A percentile compares a stretch with the other conserved stretches of the same genome.
Conservation (phyloP, 116 monocot genomes). For the Iris pallida region DNA sequence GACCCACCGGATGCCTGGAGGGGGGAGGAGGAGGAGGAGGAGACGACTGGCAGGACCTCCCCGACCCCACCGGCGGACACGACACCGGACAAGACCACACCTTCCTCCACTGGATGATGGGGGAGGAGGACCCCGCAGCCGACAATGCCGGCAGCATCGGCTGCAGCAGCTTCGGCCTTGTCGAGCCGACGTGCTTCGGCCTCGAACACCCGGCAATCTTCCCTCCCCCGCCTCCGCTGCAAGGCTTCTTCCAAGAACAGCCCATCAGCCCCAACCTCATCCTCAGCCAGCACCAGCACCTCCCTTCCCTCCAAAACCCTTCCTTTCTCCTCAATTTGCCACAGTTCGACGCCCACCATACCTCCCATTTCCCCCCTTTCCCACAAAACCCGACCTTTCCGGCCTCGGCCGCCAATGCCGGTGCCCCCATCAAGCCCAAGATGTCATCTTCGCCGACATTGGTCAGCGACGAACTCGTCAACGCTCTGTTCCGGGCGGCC, state of each 20-base stretch:
- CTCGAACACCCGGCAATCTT: slow-evolving; percentile 17
- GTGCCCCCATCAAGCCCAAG: slow-evolving; percentile 20
- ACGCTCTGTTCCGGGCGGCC: slow-evolving; percentile 78
- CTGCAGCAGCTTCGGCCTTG: slow-evolving; percentile 32
- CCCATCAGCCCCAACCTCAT: slow-evolving; percentile 10
- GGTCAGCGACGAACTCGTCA: slow-evolving; percentile 41
- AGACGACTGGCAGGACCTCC: slow-evolving; percentile 47
- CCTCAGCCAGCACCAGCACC: slow-evolving; percentile 24
- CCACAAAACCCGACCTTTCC: neutral
- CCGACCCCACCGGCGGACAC: neutral
- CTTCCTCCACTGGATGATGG: slow-evolving; percentile 73
- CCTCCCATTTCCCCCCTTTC: slow-evolving; percentile 15
- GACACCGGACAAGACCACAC: slow-evolving; percentile 29
- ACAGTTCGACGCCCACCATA: slow-evolving; percentile 8
- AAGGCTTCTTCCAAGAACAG: slow-evolving; percentile 29
- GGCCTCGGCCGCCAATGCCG: neutral
- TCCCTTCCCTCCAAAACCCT: slow-evolving; percentile 23
- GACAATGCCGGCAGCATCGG: slow-evolving; percentile 4
- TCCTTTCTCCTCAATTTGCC: slow-evolving; percentile 32
- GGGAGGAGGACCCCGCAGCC: slow-evolving; percentile 20
- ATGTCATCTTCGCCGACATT: neutral
- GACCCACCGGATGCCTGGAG: no score
- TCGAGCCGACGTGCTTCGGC: no score
- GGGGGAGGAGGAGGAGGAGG: no score
- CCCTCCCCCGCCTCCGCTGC: neutral